phyloP scores from a whole-genome alignment of 164 flowering plant genomes.

The Taxillus chinensis region DNA sequence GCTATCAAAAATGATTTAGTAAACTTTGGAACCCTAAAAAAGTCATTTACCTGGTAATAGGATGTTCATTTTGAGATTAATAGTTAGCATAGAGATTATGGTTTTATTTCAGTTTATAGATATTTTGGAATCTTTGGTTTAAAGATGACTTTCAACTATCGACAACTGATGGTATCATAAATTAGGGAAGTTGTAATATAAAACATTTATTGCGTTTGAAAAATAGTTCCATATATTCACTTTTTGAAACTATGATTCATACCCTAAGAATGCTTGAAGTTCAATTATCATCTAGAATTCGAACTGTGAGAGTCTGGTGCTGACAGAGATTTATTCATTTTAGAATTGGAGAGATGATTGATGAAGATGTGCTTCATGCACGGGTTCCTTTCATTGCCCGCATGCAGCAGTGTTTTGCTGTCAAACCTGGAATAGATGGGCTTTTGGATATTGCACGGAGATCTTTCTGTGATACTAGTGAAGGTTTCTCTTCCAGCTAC shows the following conservation, averaged over 20 bases:
- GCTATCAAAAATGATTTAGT: too few species aligned
- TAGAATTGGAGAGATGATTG: conserved; percentile 88
- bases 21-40: too few species aligned
- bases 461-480: conserved; percentile 96
- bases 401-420: conserved; percentile 98
- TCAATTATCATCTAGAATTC: neutral
- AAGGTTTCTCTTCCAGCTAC: conserved; percentile 40
- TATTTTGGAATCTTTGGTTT: neutral
- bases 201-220: neutral
- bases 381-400: conserved; percentile 95
- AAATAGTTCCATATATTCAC: neutral
- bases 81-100: neutral
- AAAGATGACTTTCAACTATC: neutral
- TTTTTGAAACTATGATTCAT: neutral
- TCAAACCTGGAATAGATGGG: conserved; percentile 98
- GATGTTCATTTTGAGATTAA: too few species aligned
- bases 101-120: neutral
- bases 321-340: conserved; percentile 6
- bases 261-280: neutral
- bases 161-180: neutral
- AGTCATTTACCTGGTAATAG: too few species aligned
- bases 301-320: neutral
- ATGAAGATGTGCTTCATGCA: conserved; percentile 94
- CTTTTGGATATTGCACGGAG: conserved; percentile 86
- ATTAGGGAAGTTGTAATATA: neutral